Base-by-base conservation (phyloP, 495 filamentous ascomycete species). In the Sporormia fimetaria region DNA sequence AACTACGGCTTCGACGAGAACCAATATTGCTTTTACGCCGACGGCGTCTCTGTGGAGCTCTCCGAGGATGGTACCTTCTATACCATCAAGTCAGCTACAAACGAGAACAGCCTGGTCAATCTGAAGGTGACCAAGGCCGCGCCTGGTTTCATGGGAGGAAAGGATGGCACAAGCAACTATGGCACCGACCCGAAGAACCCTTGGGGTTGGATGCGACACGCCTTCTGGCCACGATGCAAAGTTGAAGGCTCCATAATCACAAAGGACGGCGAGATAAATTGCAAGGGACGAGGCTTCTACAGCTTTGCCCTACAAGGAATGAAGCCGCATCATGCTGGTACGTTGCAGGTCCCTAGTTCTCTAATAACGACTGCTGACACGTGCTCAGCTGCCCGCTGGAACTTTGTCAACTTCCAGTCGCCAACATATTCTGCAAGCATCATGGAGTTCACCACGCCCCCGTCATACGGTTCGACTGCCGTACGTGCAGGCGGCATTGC, bases 401-500 rank as follows among this genome's bases (percentile, higher is more conserved):
- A 87, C 59, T 96, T 95, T 60, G 63, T 74, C 58, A 76, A 87
- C 62, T 96, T 94, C 67, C 86, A 95, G 58, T 79, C 81, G 3
- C 83, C 84, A 6, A 84, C 67, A 4, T 81, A 81, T 62, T 86
- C 86, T 10, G 88, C 87, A 18, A 58, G 90, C 40, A 72, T 95
- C 73, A 98, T 98, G 90, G 81, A 96, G 61, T 98, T 71, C 62
- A 93, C 78, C 16, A 98, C 90, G 1, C 90, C 90, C n/a, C 76
- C 82, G 6, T 94, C 87, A 4, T 98, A 98, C 52, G 90, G 86
- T 21, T 77, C 78, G 20, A 92, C 86, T n/a, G 66, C 69, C 17
- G 87, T 98, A 32, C 84, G 73, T 43, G 83, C 95, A 18, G 81
- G 85, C 35, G 83, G 77, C 37, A 71, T 98, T 33, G 73, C 74